Conservation (phyloP, 805 yeast species). For the Saturnispora zaruensis region DNA sequence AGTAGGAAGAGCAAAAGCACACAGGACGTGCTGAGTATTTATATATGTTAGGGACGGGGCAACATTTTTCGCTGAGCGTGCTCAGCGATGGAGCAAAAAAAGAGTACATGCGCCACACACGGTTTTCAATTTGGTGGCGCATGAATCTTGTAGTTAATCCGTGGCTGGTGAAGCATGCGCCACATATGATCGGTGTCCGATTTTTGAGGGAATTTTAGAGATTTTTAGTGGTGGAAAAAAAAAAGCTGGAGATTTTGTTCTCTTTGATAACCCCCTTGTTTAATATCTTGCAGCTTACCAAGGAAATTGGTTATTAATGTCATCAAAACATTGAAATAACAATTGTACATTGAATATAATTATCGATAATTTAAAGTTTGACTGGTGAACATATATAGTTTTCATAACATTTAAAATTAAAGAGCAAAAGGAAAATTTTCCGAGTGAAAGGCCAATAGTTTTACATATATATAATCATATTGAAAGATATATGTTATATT, state of each 20-base stretch:
- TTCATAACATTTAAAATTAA: not conserved
- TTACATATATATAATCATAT: too few relatives aligned
- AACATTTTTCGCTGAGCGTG: not conserved
- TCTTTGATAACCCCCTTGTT: not conserved
- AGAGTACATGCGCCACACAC: not conserved
- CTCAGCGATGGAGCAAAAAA: not conserved
- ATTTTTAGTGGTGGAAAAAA: not conserved
- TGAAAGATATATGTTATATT: not conserved
- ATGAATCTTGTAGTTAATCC: not conserved
- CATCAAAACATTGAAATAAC: not conserved
- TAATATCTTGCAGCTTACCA: not conserved
- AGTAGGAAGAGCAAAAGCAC: not conserved
- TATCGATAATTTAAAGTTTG: not conserved
- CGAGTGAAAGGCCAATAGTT: not conserved
- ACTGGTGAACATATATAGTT: not conserved
- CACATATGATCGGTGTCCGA: not conserved
- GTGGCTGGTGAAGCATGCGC: not conserved
- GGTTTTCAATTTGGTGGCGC: not conserved
- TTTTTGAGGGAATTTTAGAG: not conserved
- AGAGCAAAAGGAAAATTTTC: not conserved
- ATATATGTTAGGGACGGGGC: not conserved
- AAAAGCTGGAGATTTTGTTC: not conserved
- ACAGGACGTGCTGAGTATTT: not conserved
- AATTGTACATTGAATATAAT: not conserved
- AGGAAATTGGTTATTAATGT: not conserved